Percentiles rank a stretch among this genome's conserved stretches.
phyloP scores from a whole-genome alignment of 2,329 filamentous ascomycete species.

The Colletotrichum sp. region DNA sequence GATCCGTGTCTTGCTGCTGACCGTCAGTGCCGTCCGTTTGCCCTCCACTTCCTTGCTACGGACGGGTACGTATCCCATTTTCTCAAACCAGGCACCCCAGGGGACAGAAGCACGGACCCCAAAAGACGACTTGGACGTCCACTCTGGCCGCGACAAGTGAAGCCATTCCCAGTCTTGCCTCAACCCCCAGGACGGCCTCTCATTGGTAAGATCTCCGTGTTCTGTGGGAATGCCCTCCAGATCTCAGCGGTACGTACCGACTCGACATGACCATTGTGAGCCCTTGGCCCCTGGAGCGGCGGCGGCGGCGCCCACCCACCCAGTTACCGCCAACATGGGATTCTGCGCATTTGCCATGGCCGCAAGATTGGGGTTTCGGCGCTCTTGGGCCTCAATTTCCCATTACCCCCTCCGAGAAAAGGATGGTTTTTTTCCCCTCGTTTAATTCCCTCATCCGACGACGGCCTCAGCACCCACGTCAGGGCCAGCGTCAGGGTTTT shows the following conservation, averaged over 20 bases:
- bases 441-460: background rate
- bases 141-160: background rate
- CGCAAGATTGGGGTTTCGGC: background rate
- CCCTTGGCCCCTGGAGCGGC: background rate
- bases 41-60: background rate
- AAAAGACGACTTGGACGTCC: background rate
- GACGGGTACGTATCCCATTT: background rate
- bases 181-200: background rate
- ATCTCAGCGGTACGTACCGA: slow-evolving; percentile 1
- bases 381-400: slow-evolving; percentile 15
- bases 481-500: background rate
- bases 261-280: background rate
- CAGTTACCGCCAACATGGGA: slow-evolving; percentile 8
- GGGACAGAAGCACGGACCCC: background rate
- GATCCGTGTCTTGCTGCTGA: background rate
- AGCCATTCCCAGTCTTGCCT: slow-evolving; percentile 7
- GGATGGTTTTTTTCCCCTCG: background rate
- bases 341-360: slow-evolving; percentile 18
- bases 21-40: background rate
- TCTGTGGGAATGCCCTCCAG: background rate
- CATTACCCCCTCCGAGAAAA: background rate
- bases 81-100: background rate
- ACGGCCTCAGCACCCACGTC: background rate
- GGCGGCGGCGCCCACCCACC: background rate
- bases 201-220: slow-evolving; percentile 12